Evolutionary conservation across 1,284 basidiomycete genomes (phyloP).

Genomic region (Cystobasidium pallidum): DNA sequence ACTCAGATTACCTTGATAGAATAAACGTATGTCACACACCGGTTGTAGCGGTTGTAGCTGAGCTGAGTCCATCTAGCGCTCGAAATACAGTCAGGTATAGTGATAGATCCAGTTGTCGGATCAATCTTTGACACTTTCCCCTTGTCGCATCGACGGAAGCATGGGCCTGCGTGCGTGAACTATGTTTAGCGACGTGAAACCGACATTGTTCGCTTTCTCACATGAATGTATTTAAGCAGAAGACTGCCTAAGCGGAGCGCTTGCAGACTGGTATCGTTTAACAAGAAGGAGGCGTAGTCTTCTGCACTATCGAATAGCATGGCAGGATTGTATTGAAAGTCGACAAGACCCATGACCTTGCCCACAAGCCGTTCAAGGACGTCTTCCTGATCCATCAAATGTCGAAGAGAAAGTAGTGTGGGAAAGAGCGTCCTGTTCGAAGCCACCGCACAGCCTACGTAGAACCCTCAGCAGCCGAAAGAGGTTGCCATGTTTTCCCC

Average conservation of each 20-base stretch:
- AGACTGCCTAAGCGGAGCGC: constrained; percentile 23
- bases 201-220: background rate
- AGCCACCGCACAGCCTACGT: background rate
- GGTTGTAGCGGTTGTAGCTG: too few relatives aligned
- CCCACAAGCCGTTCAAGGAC: background rate
- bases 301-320: background rate
- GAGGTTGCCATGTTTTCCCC: background rate
- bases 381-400: constrained; percentile 1
- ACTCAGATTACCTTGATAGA: background rate
- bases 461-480: background rate
- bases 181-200: background rate
- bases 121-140: background rate
- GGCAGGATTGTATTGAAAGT: background rate
- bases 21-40: too few relatives aligned
- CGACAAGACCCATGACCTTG: background rate
- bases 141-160: background rate
- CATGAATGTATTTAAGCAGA: constrained; percentile 2
- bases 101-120: background rate
- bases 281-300: constrained; percentile 4
- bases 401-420: constrained; percentile 21
- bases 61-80: background rate
- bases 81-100: background rate
- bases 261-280: constrained; percentile 10
- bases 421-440: constrained; percentile 29
- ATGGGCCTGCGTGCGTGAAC: background rate